These are phyloP conservation scores for Drosera capensis DNA, from an alignment of 148 eudicot genomes.

Conservation along the genomic window DNA sequence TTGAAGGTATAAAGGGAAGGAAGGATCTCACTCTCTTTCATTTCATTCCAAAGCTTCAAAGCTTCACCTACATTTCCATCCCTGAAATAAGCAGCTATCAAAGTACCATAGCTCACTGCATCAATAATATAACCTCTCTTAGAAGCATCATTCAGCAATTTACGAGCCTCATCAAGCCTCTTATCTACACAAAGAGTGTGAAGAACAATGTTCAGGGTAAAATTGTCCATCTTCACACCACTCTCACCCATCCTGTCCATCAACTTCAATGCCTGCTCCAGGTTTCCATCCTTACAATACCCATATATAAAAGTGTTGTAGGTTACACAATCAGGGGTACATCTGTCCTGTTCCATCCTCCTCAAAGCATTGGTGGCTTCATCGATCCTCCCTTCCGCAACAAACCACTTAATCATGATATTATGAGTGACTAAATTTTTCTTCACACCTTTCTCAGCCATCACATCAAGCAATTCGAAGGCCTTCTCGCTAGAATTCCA, in stretches of 20 bases:
- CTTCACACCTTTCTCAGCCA: conserved; percentile 42
- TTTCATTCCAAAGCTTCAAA: conserved; percentile 65
- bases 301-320: conserved; percentile 71
- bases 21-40: conserved; percentile 44
- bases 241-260: conserved; percentile 52
- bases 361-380: conserved; percentile 28
- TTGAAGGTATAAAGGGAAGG: conserved; percentile 66
- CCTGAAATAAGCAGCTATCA: conserved; percentile 50
- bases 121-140: conserved; percentile 59
- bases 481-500: conserved; percentile 23
- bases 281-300: conserved; percentile 41
- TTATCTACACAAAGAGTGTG: conserved; percentile 46
- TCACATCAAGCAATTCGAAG: conserved; percentile 45
- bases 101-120: conserved; percentile 69
- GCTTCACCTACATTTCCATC: conserved; percentile 40
- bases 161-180: conserved; percentile 41
- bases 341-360: conserved; percentile 47
- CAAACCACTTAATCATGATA: conserved; percentile 57
- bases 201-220: conserved; percentile 55
- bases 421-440: conserved; percentile 44
- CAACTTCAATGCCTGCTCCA: conserved; percentile 41
- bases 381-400: conserved; percentile 46
- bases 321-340: conserved; percentile 45
- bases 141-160: conserved; percentile 26
- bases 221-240: conserved; percentile 54